Evolutionary conservation across 1,139 yeast genomes (phyloP).

Genomic region (Pichia sp.): DNA sequence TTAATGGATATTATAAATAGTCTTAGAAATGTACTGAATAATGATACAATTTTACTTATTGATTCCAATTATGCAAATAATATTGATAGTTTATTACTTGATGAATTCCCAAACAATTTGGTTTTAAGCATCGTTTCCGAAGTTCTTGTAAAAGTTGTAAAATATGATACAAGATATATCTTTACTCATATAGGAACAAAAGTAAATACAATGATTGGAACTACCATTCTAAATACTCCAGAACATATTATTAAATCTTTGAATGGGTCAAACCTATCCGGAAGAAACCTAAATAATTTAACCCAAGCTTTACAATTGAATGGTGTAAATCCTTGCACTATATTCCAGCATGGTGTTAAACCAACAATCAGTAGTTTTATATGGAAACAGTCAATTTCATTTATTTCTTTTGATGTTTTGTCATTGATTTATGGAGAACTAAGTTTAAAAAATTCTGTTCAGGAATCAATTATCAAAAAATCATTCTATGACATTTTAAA

Average conservation of each 20-base stretch:
- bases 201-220: slow-evolving; percentile 24
- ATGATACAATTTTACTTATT: slow-evolving; percentile 22
- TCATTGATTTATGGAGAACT: slow-evolving; percentile 20
- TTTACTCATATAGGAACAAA: slow-evolving; percentile 20
- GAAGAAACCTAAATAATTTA: slow-evolving; percentile 17
- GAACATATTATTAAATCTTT: slow-evolving; percentile 6
- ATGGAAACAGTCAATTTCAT: slow-evolving; percentile 25
- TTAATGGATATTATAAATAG: slow-evolving; percentile 9
- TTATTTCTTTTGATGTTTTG: slow-evolving; percentile 19
- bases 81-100: slow-evolving; percentile 17
- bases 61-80: slow-evolving; percentile 23
- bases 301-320: slow-evolving; percentile 18
- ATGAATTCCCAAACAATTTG: slow-evolving; percentile 11
- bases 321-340: slow-evolving; percentile 23
- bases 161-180: slow-evolving; percentile 6
- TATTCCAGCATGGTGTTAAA: slow-evolving; percentile 21
- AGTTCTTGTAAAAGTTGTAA: slow-evolving; percentile 19
- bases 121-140: slow-evolving; percentile 24
- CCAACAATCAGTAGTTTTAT: slow-evolving; percentile 24
- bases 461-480: slow-evolving; percentile 16
- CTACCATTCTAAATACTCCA: slow-evolving; percentile 8
- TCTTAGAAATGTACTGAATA: slow-evolving; percentile 8
- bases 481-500: slow-evolving; percentile 19
- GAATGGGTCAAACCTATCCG: slow-evolving; percentile 18
- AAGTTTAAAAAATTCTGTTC: slow-evolving; percentile 8